phyloP scores from a whole-genome alignment of 805 yeast species.

The Dipodascus albidus region DNA sequence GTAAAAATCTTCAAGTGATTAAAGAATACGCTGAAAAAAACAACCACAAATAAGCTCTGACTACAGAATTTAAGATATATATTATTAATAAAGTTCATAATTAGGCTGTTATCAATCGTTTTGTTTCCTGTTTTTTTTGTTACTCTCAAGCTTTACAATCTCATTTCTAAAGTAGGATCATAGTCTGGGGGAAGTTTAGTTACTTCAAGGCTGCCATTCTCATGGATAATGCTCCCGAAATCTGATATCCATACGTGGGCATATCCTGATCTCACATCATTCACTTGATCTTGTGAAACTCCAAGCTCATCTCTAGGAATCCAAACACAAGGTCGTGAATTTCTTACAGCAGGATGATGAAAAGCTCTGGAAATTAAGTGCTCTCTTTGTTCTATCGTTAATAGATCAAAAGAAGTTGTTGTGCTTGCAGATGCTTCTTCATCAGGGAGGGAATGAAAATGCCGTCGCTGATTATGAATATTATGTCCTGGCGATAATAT shows the following conservation, averaged over 20 bases:
- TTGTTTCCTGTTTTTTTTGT: not conserved
- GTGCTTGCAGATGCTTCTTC: slow-evolving; percentile 3
- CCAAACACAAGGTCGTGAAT: slow-evolving; percentile 30
- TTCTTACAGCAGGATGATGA: slow-evolving; percentile 22
- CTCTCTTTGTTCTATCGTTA: slow-evolving; percentile 19
- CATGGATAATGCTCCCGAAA: slow-evolving; percentile 18
- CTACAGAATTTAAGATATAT: not conserved
- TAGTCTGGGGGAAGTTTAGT: slow-evolving; percentile 17
- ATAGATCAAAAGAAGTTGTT: slow-evolving; percentile 14
- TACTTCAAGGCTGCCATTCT: slow-evolving; percentile 13
- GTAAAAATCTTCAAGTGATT: slow-evolving; percentile 15
- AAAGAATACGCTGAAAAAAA: slow-evolving; percentile 11
- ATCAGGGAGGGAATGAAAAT: not conserved
- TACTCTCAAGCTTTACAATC: not conserved
- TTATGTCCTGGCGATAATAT: not conserved
- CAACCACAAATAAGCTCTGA: not conserved
- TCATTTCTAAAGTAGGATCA: slow-evolving; percentile 10
- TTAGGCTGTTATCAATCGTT: not conserved
- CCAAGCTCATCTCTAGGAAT: slow-evolving; percentile 32
- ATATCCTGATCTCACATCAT: slow-evolving; percentile 17
- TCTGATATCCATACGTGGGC: slow-evolving; percentile 20
- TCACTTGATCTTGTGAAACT: slow-evolving; percentile 25
- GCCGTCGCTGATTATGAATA: not conserved
- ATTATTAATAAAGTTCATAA: not conserved
- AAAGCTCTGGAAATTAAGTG: slow-evolving; percentile 19